A percentile compares a stretch with the other conserved stretches of the same genome.
These are phyloP conservation scores for Nidula niveotomentosa DNA, from an alignment of 1,284 basidiomycete species.

Conservation along the genomic window DNA sequence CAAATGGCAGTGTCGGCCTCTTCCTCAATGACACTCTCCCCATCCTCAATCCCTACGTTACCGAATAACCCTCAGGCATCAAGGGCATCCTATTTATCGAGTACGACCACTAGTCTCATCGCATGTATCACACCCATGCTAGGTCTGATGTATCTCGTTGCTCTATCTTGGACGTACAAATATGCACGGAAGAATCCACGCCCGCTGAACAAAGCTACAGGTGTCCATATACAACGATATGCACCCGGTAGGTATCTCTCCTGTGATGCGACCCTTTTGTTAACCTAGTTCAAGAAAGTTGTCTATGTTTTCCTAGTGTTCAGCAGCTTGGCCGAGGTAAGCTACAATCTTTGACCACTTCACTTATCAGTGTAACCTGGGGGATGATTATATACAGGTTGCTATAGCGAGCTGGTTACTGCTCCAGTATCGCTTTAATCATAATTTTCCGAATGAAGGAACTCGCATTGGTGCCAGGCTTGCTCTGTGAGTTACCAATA, in stretches of 20 bases:
- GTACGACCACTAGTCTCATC: conserved; percentile 39
- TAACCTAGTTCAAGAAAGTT: conserved; percentile 24
- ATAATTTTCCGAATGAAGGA: conserved; percentile 43
- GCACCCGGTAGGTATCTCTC: conserved; percentile 41
- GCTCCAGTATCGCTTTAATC: conserved; percentile 47
- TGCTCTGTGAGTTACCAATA: conserved; percentile 39
- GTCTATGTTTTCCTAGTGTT: conserved; percentile 51
- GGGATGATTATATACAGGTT: conserved; percentile 30
- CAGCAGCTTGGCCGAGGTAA: conserved; percentile 45
- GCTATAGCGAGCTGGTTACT: conserved; percentile 55
- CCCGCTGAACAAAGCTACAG: conserved; percentile 46
- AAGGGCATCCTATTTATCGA: conserved; percentile 24
- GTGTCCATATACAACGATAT: conserved; percentile 42
- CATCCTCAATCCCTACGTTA: conserved; percentile 1
- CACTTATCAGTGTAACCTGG: background rate
- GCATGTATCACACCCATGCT: conserved; percentile 44
- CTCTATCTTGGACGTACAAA: conserved; percentile 44
- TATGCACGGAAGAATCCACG: conserved; percentile 42
- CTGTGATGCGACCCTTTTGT: conserved; percentile 5
- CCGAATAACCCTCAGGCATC: background rate
- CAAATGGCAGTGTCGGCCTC: background rate
- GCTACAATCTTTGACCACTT: background rate
- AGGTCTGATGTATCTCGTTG: conserved; percentile 46
- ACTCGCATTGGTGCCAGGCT: conserved; percentile 39
- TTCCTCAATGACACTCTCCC: background rate